A percentile compares a stretch with the other conserved stretches of the same genome.
phyloP scores from a whole-genome alignment of 1,284 basidiomycete genomes.

The Ganoderma lingzhi region DNA sequence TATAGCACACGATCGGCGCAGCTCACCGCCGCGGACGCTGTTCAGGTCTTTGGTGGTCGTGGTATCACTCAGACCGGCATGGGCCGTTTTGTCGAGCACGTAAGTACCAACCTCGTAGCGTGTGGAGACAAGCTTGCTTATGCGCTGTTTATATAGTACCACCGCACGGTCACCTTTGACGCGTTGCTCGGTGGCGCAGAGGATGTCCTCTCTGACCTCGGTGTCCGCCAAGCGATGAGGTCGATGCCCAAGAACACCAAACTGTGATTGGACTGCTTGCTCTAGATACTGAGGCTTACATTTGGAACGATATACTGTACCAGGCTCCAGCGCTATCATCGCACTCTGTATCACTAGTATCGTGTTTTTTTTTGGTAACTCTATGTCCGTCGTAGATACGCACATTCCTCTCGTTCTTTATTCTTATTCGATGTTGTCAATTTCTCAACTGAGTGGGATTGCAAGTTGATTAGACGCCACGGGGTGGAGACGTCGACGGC shows the following conservation, averaged over 20 bases:
- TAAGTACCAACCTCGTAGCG: conserved; percentile 39
- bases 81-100: conserved; percentile 78
- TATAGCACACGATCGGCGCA: conserved; percentile 72
- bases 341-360: conserved; percentile 6
- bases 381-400: neutral
- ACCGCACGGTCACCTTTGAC: conserved; percentile 74
- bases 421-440: neutral
- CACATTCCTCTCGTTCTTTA: neutral
- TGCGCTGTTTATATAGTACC: conserved; percentile 52
- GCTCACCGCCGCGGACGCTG: conserved; percentile 80
- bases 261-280: conserved; percentile 39
- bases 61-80: conserved; percentile 80
- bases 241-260: conserved; percentile 63
- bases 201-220: conserved; percentile 74
- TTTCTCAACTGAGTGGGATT: neutral
- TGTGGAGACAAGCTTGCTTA: conserved; percentile 11
- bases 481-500: conserved; percentile 5
- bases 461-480: neutral
- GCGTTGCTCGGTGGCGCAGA: conserved; percentile 77
- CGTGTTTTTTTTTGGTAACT: neutral
- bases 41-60: conserved; percentile 84
- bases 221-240: conserved; percentile 69
- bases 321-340: neutral
- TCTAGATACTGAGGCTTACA: conserved; percentile 1
- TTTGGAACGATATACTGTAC: neutral